Evolutionary conservation across 192 early-diverging fungal genomes (phyloP).

Genomic region (Gaertneriomyces semiglobifer): DNA sequence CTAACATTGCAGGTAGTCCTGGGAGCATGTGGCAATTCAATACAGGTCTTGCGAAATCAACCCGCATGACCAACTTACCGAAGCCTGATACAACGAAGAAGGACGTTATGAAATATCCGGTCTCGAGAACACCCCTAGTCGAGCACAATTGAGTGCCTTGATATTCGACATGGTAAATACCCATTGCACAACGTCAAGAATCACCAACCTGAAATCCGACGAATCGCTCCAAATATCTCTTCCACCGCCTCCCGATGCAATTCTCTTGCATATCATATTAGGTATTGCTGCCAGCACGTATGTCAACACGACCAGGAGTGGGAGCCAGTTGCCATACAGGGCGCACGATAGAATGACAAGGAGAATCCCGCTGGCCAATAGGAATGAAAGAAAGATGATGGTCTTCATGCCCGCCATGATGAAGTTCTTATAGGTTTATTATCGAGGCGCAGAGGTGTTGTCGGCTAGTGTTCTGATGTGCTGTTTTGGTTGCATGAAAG

Average conservation of each 20-base stretch:
- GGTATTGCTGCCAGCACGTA: conserved; percentile 90
- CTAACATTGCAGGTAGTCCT: conserved; percentile 28
- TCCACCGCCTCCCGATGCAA: conserved; percentile 56
- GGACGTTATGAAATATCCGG: conserved; percentile 78
- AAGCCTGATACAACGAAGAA: conserved; percentile 91
- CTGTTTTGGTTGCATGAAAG: too few species aligned
- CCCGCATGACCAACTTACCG: conserved; percentile 47
- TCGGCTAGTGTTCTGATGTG: too few species aligned
- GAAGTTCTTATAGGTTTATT: too few species aligned
- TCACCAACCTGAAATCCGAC: conserved; percentile 18
- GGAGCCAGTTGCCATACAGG: conserved; percentile 94
- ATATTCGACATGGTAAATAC: background rate
- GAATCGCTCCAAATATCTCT: conserved; percentile 19
- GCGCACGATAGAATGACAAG: conserved; percentile 94
- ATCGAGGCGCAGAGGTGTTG: too few species aligned
- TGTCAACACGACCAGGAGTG: conserved; percentile 87
- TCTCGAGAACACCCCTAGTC: conserved; percentile 49
- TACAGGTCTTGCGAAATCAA: background rate
- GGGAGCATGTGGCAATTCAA: background rate
- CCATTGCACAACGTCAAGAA: conserved; percentile 54
- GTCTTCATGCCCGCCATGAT: conserved; percentile 45
- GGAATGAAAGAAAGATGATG: conserved; percentile 87
- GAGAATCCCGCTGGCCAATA: conserved; percentile 86
- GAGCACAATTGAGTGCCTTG: conserved; percentile 18
- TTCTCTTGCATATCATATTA: conserved; percentile 77